Conservation (phyloP, 2,329 filamentous ascomycete species). For the Chaetomium sp. region DNA sequence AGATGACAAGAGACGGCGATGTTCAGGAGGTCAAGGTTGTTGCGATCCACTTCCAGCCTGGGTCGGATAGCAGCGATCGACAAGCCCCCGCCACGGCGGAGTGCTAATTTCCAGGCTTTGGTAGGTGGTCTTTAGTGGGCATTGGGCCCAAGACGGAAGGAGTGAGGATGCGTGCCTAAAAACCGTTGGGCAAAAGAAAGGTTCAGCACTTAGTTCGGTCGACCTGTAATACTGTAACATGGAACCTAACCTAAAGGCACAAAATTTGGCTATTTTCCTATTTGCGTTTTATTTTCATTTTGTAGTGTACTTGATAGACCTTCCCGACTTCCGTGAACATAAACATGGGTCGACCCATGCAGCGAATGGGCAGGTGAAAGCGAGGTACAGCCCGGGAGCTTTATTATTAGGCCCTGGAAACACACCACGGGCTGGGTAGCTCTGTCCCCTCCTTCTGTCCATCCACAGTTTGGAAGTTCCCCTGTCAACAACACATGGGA, state of each 20-base stretch:
- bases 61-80: slow-evolving; percentile 38
- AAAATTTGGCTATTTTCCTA: background rate
- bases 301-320: too few species aligned
- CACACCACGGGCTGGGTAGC: background rate
- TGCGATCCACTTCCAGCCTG: slow-evolving; percentile 24
- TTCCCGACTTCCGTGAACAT: background rate
- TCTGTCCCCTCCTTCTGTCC: slow-evolving; percentile 1
- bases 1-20: slow-evolving; percentile 22
- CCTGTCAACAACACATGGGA: background rate
- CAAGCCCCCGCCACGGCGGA: slow-evolving; percentile 38
- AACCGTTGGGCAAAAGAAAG: slow-evolving; percentile 8
- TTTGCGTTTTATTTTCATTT: background rate
- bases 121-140: slow-evolving; percentile 13
- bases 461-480: background rate
- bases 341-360: background rate
- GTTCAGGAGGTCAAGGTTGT: slow-evolving; percentile 32
- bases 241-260: background rate
- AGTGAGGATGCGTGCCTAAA: slow-evolving; percentile 7
- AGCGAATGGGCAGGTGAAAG: background rate
- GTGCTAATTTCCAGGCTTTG: slow-evolving; percentile 39
- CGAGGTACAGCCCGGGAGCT: background rate
- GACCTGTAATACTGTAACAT: background rate
- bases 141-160: slow-evolving; percentile 3
- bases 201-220: background rate
- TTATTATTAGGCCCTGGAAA: background rate